Conservation (phyloP, 2,329 filamentous ascomycete genomes). For the Sarocladium strictum region DNA sequence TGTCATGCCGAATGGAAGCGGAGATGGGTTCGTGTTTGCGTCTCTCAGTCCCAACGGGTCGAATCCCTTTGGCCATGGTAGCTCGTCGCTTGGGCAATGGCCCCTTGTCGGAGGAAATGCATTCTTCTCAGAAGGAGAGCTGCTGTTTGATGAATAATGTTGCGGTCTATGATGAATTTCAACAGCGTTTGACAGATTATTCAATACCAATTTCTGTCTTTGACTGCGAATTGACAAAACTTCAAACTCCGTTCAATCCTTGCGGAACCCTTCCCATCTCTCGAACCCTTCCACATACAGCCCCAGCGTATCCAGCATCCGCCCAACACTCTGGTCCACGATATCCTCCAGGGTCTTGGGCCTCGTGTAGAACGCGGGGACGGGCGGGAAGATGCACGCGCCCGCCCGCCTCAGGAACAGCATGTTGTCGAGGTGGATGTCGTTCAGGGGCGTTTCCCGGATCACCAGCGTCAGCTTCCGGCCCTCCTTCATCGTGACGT, state of each 20-base stretch:
- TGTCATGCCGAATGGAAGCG: neutral
- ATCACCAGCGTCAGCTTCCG: conserved; percentile 31
- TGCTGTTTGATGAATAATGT: neutral
- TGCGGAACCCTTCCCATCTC: conserved; percentile 26
- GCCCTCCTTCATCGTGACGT: conserved; percentile 40
- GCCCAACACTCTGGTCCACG: conserved; percentile 36
- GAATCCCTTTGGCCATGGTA: neutral
- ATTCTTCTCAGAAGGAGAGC: conserved; percentile 1
- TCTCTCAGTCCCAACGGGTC: neutral
- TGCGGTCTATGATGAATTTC: too few species aligned
- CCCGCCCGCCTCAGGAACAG: conserved; percentile 28
- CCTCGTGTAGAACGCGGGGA: conserved; percentile 37
- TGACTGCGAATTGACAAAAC: too few species aligned
- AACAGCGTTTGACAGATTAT: too few species aligned
- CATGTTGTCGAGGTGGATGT: conserved; percentile 43
- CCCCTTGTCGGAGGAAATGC: neutral
- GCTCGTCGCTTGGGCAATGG: neutral
- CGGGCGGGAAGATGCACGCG: conserved; percentile 37
- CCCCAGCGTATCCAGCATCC: conserved; percentile 38
- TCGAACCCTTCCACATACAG: conserved; percentile 33
- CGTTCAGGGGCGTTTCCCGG: conserved; percentile 39
- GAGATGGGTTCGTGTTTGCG: neutral
- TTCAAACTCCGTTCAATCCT: too few species aligned
- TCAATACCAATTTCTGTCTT: too few species aligned
- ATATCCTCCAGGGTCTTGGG: conserved; percentile 33